Percentiles rank a stretch among this genome's conserved stretches.
These are phyloP conservation scores for Mycena vulgaris DNA, from an alignment of 768 basidiomycete genomes.

Conservation along the genomic window DNA sequence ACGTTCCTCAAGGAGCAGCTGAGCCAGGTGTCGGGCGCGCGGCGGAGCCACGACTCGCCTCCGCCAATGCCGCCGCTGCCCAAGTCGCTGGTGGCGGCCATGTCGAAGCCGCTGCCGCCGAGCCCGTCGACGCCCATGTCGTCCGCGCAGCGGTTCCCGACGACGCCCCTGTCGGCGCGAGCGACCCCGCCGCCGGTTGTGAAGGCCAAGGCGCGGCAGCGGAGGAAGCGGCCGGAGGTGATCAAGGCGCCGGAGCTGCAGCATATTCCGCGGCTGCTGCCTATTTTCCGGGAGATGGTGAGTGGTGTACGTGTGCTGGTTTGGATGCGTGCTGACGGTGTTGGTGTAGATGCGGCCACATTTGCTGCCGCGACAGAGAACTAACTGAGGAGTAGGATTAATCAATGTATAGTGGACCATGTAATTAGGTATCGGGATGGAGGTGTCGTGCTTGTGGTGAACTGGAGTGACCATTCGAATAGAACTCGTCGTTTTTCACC, in stretches of 20 bases:
- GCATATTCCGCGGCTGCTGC: constrained; percentile 86
- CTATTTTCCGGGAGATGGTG: constrained; percentile 95
- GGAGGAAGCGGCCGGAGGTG: constrained; percentile 61
- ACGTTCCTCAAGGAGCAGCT: constrained; percentile 46
- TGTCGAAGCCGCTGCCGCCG: constrained; percentile 62
- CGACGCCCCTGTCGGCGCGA: constrained; percentile 24
- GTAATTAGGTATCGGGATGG: constrained; percentile 18
- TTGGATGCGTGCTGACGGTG: constrained; percentile 26
- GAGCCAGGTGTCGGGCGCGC: constrained; percentile 38
- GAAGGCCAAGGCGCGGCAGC: constrained; percentile 50
- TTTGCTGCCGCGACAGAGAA: constrained; percentile 31
- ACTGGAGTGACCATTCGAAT: no score
- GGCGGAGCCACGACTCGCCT: constrained; percentile 48
- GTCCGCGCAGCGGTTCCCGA: constrained; percentile 38
- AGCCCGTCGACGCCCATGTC: constrained; percentile 48
- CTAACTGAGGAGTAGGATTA: constrained; percentile 21
- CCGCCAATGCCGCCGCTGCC: constrained; percentile 63
- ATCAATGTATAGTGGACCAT: constrained; percentile 3
- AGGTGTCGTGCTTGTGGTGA: no score
- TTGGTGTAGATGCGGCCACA: constrained; percentile 33
- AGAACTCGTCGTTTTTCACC: no score
- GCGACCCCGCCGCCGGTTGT: constrained; percentile 28
- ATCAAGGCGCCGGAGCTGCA: constrained; percentile 83
- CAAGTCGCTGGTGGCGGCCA: constrained; percentile 44
- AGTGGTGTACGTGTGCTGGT: constrained; percentile 43